Percentiles rank a stretch among this genome's conserved stretches.
Conservation (phyloP, 2,329 filamentous ascomycete species). For the Fusarium papillatum region DNA sequence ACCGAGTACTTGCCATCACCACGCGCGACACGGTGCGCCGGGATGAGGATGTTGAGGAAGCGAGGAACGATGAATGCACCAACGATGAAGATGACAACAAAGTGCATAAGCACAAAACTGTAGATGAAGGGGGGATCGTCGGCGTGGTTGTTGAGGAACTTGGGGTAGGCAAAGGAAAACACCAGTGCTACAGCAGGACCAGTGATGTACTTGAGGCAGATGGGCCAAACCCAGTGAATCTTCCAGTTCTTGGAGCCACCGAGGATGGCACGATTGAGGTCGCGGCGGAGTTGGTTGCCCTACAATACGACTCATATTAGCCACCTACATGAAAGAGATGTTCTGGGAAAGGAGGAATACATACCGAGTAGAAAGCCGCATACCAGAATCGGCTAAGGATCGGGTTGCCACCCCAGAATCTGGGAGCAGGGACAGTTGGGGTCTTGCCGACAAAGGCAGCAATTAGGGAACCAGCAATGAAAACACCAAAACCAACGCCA, state of each 20-base stretch:
- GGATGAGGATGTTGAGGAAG: conserved; percentile 33
- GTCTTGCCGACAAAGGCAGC: conserved; percentile 54
- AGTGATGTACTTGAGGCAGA: conserved; percentile 59
- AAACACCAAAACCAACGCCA: conserved; percentile 63
- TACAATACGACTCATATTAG: conserved; percentile 44
- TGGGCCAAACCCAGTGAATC: conserved; percentile 61
- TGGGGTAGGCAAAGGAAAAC: conserved; percentile 60
- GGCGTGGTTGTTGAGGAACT: conserved; percentile 20
- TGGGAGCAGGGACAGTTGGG: conserved; percentile 53
- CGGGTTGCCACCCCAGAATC: conserved; percentile 56
- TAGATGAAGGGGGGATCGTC: conserved; percentile 35
- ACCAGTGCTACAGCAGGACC: conserved; percentile 60
- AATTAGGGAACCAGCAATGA: conserved; percentile 51
- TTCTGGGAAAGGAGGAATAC: conserved; percentile 16
- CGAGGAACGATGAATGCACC: conserved; percentile 29
- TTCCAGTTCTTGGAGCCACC: conserved; percentile 62
- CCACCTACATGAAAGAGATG: background rate
- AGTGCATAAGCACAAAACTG: conserved; percentile 38
- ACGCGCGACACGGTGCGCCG: conserved; percentile 18
- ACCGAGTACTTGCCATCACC: conserved; percentile 36
- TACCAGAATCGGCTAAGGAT: conserved; percentile 62
- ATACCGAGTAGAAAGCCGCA: conserved; percentile 65
- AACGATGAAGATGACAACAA: conserved; percentile 32
- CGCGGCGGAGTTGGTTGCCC: conserved; percentile 65
- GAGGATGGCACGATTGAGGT: conserved; percentile 63